Evolutionary conservation across 1,284 basidiomycete species (phyloP).

Genomic region (Melanopsichium pennsylvanicum): DNA sequence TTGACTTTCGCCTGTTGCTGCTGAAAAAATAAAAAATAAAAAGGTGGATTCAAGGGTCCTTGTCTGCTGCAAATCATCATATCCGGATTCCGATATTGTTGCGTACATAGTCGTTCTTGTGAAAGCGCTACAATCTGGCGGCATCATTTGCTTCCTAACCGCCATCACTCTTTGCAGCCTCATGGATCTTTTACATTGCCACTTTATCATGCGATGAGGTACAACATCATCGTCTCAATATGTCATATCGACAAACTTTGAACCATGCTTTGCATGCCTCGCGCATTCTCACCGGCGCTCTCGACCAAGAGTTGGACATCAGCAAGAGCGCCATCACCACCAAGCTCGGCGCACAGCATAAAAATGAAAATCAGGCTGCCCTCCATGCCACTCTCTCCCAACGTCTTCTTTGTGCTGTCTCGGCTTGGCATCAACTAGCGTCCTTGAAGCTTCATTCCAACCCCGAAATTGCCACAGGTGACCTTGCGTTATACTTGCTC

Average conservation of each 20-base stretch:
- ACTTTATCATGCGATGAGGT: conserved; percentile 3
- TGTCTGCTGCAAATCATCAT: not conserved
- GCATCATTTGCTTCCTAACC: no score
- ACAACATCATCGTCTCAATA: conserved; percentile 15
- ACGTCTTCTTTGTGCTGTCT: conserved; percentile 7
- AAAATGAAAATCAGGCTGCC: conserved; percentile 8
- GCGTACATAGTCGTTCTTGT: no score
- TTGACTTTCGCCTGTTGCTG: no score
- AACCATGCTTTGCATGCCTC: conserved; percentile 25
- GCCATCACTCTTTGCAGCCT: no score
- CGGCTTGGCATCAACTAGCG: conserved; percentile 13
- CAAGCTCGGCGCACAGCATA: conserved; percentile 24
- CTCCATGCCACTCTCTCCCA: conserved; percentile 22
- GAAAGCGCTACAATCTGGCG: no score
- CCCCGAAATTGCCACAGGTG: conserved; percentile 26
- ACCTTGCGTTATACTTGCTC: conserved; percentile 27
- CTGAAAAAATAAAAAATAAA: not conserved
- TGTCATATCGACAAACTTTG: conserved; percentile 34
- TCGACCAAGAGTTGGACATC: conserved; percentile 34
- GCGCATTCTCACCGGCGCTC: conserved; percentile 29
- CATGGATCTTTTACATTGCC: no score
- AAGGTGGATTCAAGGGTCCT: conserved; percentile 1
- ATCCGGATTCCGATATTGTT: no score
- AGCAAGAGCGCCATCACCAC: conserved; percentile 18
- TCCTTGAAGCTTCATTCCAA: conserved; percentile 9